Conservation (phyloP, 2,329 filamentous ascomycete genomes). For the Fusarium pseudonygamai region DNA sequence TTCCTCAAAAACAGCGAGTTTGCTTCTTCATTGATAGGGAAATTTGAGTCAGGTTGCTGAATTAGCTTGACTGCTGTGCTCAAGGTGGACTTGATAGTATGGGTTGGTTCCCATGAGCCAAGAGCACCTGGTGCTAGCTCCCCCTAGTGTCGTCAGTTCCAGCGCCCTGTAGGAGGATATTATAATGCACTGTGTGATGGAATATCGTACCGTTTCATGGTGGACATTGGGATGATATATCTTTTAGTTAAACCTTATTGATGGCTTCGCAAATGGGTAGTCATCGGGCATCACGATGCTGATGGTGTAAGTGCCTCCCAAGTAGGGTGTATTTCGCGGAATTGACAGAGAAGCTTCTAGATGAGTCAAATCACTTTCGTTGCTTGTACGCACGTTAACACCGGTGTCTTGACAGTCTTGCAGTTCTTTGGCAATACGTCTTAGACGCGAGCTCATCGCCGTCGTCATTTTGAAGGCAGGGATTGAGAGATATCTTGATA, state of each 20-base stretch:
- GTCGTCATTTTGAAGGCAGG: not conserved
- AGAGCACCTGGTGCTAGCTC: not conserved
- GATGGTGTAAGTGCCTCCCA: not conserved
- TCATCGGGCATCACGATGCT: rapidly evolving
- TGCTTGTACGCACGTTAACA: not conserved
- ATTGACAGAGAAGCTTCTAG: not conserved
- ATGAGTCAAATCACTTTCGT: rapidly evolving
- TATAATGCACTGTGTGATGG: rapidly evolving
- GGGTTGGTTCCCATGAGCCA: not conserved
- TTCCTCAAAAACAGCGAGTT: not conserved
- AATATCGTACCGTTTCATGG: not conserved
- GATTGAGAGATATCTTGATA: not conserved
- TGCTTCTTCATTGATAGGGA: not conserved
- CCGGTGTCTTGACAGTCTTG: not conserved
- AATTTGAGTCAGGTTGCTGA: rapidly evolving
- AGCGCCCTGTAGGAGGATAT: rapidly evolving
- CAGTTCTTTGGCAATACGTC: not conserved
- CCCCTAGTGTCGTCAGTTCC: not conserved
- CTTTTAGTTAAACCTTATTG: not conserved
- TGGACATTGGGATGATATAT: not conserved
- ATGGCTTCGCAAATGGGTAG: not conserved
- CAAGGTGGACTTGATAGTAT: not conserved
- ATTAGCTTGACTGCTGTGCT: not conserved
- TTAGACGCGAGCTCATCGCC: not conserved
- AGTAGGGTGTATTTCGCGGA: not conserved